Conservation (phyloP, 73 alveolate genomes). For the Durusdinium trenchii region DNA sequence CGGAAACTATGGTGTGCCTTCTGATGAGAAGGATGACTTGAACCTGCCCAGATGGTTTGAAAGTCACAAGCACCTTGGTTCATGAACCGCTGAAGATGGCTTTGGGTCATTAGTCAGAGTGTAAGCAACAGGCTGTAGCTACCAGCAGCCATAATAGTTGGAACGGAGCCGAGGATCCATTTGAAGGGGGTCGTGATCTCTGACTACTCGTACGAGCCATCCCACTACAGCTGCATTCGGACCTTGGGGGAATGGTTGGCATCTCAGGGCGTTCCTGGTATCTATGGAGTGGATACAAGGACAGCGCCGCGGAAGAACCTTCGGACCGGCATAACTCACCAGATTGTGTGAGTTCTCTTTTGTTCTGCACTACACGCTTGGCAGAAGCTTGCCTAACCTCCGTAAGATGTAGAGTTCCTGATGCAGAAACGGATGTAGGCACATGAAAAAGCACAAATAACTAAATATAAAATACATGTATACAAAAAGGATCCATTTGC, state of each 20-base stretch:
- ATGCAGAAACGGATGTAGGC: neutral
- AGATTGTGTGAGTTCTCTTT: too few relatives aligned
- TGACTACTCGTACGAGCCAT: constrained; percentile 82
- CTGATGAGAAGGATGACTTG: constrained; percentile 67
- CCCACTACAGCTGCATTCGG: constrained; percentile 81
- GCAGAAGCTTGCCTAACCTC: neutral
- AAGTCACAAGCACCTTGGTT: neutral
- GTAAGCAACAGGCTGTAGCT: neutral
- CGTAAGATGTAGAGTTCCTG: neutral
- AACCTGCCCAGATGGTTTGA: constrained; percentile 82
- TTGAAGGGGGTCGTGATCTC: constrained; percentile 61
- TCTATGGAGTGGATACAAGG: constrained; percentile 88
- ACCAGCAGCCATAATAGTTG: too few relatives aligned
- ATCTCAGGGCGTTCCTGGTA: constrained; percentile 71
- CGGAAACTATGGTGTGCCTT: constrained; percentile 95
- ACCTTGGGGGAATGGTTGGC: constrained; percentile 70
- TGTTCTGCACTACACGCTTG: neutral
- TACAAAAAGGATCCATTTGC: neutral
- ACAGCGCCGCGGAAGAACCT: neutral
- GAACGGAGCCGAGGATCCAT: constrained; percentile 44
- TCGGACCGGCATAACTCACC: too few relatives aligned
- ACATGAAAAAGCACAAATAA: neutral
- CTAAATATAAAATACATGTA: neutral
- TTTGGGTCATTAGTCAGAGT: neutral
- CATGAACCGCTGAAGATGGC: neutral